Conservation (phyloP, 345 rosid species). For the Lumnitzera littorea region DNA sequence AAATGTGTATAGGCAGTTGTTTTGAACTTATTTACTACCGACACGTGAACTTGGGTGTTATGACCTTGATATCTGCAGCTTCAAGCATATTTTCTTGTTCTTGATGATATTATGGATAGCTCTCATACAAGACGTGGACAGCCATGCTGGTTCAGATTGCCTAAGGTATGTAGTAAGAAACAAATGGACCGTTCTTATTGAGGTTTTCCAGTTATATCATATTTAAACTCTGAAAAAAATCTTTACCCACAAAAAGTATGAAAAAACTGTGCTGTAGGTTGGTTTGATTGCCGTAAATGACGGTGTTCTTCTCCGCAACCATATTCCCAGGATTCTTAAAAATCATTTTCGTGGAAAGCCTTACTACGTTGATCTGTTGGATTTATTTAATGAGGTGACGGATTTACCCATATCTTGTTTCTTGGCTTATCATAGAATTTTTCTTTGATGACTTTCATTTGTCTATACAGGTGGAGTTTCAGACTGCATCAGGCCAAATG, state of each 20-base stretch:
- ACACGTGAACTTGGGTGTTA: not conserved
- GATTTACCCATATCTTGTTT: not conserved
- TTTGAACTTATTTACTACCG: not conserved
- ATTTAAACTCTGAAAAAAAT: constrained; percentile 7
- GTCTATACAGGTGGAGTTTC: constrained; percentile 59
- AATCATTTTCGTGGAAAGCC: constrained; percentile 43
- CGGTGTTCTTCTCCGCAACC: constrained; percentile 42
- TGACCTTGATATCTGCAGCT: constrained; percentile 32
- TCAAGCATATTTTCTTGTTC: constrained; percentile 75
- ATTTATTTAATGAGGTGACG: constrained; percentile 50
- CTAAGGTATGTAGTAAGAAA: constrained; percentile 36
- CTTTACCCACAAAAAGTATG: too few species aligned
- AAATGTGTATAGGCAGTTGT: not conserved
- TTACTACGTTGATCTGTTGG: constrained; percentile 46
- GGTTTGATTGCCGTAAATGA: constrained; percentile 67
- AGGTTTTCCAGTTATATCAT: not conserved
- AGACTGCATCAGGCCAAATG: constrained; percentile 73
- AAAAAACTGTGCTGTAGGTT: constrained; percentile 34
- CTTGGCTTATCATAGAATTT: not conserved
- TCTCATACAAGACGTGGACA: constrained; percentile 81
- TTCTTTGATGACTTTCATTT: constrained; percentile 4
- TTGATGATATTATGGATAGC: constrained; percentile 81
- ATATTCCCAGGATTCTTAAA: constrained; percentile 40
- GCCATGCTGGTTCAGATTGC: constrained; percentile 80
- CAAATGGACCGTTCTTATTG: not conserved